A percentile compares a stretch with the other conserved stretches of the same genome.
These are phyloP conservation scores for Penicillium sp. DNA, from an alignment of 2,329 filamentous ascomycete genomes.

Conservation along the genomic window DNA sequence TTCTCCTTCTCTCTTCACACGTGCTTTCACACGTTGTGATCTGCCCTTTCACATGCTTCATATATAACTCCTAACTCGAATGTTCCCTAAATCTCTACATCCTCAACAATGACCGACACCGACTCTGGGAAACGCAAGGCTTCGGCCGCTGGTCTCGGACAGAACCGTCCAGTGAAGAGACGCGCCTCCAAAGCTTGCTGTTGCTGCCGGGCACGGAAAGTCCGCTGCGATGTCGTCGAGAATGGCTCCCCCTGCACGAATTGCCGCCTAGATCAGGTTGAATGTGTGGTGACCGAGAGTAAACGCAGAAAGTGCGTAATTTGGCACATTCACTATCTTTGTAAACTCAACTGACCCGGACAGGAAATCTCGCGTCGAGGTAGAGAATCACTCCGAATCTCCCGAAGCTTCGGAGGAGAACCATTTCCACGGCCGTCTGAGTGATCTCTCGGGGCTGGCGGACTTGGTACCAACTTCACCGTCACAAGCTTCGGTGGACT, in stretches of 20 bases:
- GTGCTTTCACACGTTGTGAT: neutral
- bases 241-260: conserved; percentile 82
- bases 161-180: conserved; percentile 68
- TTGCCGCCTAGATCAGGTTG: conserved; percentile 62
- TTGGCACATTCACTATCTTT: conserved; percentile 11
- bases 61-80: conserved; percentile 13
- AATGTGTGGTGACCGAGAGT: conserved; percentile 70
- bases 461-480: conserved; percentile 40
- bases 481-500: conserved; percentile 49
- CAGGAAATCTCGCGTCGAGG: conserved; percentile 45
- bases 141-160: conserved; percentile 55
- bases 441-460: conserved; percentile 30
- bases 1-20: conserved; percentile 3
- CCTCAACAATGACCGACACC: conserved; percentile 33
- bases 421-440: conserved; percentile 29
- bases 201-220: conserved; percentile 84
- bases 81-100: conserved; percentile 13
- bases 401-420: conserved; percentile 40
- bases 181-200: conserved; percentile 90
- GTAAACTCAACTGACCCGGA: conserved; percentile 5
- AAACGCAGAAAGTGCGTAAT: conserved; percentile 65
- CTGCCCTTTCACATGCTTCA: conserved; percentile 1
- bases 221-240: conserved; percentile 91
- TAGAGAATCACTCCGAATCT: conserved; percentile 40
- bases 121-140: conserved; percentile 57